phyloP scores from a whole-genome alignment of 371 early-diverging fungal species.

The Mucor lusitanicus region DNA sequence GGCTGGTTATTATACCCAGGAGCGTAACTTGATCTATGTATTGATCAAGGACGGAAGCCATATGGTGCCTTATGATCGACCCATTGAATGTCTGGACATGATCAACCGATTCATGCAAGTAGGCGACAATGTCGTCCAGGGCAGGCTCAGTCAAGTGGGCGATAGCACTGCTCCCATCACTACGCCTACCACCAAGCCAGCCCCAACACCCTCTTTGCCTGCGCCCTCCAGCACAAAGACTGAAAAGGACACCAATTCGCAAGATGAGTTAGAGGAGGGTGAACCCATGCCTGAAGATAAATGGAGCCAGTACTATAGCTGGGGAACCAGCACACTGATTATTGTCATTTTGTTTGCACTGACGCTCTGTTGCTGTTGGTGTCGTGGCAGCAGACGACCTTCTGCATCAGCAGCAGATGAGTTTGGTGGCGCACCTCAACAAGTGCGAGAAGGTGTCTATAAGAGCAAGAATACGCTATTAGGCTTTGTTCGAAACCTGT shows the following conservation, averaged over 20 bases:
- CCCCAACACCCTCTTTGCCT: not conserved
- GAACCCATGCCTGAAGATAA: not conserved
- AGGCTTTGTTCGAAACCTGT: not conserved
- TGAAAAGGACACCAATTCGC: not conserved
- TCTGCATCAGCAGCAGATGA: slow-evolving; percentile 18
- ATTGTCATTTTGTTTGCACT: slow-evolving; percentile 30
- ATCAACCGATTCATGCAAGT: slow-evolving; percentile 75
- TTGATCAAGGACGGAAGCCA: slow-evolving; percentile 73
- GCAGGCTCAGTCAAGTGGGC: slow-evolving; percentile 36
- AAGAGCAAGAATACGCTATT: not conserved
- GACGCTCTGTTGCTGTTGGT: slow-evolving; percentile 37
- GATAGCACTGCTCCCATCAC: not conserved
- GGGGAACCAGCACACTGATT: slow-evolving; percentile 35
- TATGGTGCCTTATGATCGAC: slow-evolving; percentile 82
- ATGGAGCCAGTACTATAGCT: slow-evolving; percentile 13
- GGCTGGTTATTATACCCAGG: slow-evolving; percentile 59
- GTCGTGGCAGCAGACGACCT: slow-evolving; percentile 5
- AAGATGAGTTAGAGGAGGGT: not conserved
- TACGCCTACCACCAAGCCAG: not conserved
- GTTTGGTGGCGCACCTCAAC: slow-evolving; percentile 26
- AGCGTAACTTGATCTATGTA: slow-evolving; percentile 72
- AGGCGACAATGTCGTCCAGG: slow-evolving; percentile 37
- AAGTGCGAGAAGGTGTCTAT: slow-evolving; percentile 9
- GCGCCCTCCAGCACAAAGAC: not conserved
- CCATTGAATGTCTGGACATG: slow-evolving; percentile 68